A percentile compares a stretch with the other conserved stretches of the same genome.
Evolutionary conservation across 805 yeast species (phyloP).

Genomic region (Candida railenensis): DNA sequence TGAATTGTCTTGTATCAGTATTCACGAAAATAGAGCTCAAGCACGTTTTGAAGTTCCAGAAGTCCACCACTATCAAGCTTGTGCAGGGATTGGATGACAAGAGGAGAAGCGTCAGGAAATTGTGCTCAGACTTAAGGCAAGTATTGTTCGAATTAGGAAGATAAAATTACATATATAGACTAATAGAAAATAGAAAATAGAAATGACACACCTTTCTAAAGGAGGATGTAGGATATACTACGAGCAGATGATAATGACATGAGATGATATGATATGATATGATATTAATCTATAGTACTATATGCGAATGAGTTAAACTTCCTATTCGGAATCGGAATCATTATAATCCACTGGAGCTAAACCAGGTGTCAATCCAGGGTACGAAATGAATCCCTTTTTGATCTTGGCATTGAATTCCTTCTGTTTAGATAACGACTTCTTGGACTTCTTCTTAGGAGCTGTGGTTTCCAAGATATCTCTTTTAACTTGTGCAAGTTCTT

Average conservation of each 20-base stretch:
- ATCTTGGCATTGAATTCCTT: constrained; percentile 37
- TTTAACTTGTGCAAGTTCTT: constrained; percentile 29
- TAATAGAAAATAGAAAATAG: constrained; percentile 6
- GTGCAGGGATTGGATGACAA: constrained; percentile 65
- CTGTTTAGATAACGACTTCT: constrained; percentile 26
- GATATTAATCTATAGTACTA: too few relatives aligned
- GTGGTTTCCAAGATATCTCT: constrained; percentile 23
- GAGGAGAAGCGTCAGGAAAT: constrained; percentile 70
- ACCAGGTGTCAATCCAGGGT: constrained; percentile 79
- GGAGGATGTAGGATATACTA: too few relatives aligned
- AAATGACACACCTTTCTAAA: too few relatives aligned
- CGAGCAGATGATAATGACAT: too few relatives aligned
- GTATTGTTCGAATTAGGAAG: constrained; percentile 54
- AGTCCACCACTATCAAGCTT: constrained; percentile 46
- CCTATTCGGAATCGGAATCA: constrained; percentile 32
- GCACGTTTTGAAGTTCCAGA: constrained; percentile 51
- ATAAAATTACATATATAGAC: constrained; percentile 11
- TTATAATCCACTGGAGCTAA: constrained; percentile 78
- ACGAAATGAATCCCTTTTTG: constrained; percentile 42
- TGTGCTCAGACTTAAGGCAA: constrained; percentile 80
- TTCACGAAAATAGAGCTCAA: constrained; percentile 40
- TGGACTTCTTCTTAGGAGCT: constrained; percentile 27
- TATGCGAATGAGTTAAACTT: neutral
- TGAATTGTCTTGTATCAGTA: constrained; percentile 52
- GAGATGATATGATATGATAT: too few relatives aligned